Evolutionary conservation across 169 alveolate genomes (phyloP).

Genomic region (Hepatocystis sp.): DNA sequence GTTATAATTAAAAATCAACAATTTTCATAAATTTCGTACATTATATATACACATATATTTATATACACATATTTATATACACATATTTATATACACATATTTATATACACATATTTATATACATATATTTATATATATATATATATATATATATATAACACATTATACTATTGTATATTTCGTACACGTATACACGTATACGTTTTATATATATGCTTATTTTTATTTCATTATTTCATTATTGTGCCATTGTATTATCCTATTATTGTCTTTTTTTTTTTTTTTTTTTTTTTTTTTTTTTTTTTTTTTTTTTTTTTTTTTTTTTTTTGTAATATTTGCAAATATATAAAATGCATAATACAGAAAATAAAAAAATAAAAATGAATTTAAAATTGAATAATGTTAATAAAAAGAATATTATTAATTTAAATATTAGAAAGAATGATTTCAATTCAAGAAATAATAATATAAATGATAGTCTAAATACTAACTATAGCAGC

Average conservation of each 20-base stretch:
- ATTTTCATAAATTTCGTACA: background rate
- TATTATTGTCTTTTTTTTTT: too few relatives aligned
- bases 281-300: too few relatives aligned
- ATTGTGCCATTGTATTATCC: too few relatives aligned
- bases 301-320: constrained; percentile 9
- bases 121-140: too few relatives aligned
- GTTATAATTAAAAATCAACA: constrained; percentile 9
- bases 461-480: constrained; percentile 6
- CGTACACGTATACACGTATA: constrained; percentile 1
- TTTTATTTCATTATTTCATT: too few relatives aligned
- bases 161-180: background rate
- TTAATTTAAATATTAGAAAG: constrained; percentile 16
- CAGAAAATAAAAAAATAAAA: constrained; percentile 58
- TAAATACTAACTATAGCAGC: background rate
- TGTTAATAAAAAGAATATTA: constrained; percentile 33
- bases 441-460: constrained; percentile 10
- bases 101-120: too few relatives aligned
- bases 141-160: background rate
- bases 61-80: too few relatives aligned
- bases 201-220: too few relatives aligned
- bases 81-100: too few relatives aligned
- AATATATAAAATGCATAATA: constrained; percentile 47
- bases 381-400: constrained; percentile 48
- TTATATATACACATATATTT: too few relatives aligned
- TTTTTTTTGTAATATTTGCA: constrained; percentile 26